A percentile compares a stretch with the other conserved stretches of the same genome.
These are phyloP conservation scores for Cymbopogon citratus DNA, from an alignment of 176 grass and related monocot genomes.

Conservation along the genomic window DNA sequence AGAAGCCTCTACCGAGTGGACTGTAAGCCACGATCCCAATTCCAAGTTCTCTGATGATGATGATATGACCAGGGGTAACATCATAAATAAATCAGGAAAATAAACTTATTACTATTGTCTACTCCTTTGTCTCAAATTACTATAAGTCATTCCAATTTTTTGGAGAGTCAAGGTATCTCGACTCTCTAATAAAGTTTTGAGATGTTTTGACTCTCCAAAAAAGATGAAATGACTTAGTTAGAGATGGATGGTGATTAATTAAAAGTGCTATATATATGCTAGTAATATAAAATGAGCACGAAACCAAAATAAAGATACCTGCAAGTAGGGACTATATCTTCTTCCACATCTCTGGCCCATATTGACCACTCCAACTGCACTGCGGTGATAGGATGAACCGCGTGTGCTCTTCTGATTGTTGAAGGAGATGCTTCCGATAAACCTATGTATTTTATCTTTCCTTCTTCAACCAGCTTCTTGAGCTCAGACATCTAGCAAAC, in stretches of 20 bases:
- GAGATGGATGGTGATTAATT: background rate
- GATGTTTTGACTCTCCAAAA: too few species aligned
- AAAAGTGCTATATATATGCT: background rate
- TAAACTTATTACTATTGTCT: background rate
- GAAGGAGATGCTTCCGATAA: slow-evolving; percentile 39
- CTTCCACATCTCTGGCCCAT: slow-evolving; percentile 61
- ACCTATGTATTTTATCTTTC: too few species aligned
- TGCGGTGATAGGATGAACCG: slow-evolving; percentile 58
- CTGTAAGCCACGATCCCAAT: slow-evolving; percentile 79
- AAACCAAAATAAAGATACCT: slow-evolving; percentile 15
- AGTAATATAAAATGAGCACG: too few species aligned
- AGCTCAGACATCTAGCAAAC: too few species aligned
- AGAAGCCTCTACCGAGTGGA: slow-evolving; percentile 53
- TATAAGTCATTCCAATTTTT: background rate
- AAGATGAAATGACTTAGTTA: too few species aligned
- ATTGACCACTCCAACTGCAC: slow-evolving; percentile 64
- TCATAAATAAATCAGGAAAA: slow-evolving; percentile 13
- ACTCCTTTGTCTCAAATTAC: too few species aligned
- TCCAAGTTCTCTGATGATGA: slow-evolving; percentile 41
- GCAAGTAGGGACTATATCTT: slow-evolving; percentile 68
- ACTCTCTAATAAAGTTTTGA: too few species aligned
- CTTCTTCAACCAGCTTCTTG: too few species aligned
- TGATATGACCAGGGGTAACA: background rate
- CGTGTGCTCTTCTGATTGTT: slow-evolving; percentile 58
- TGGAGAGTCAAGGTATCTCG: too few species aligned